Percentiles rank a stretch among this genome's conserved stretches.
Evolutionary conservation across 2,329 filamentous ascomycete species (phyloP).

Genomic region (Aspergillus fumigatiaffinis): DNA sequence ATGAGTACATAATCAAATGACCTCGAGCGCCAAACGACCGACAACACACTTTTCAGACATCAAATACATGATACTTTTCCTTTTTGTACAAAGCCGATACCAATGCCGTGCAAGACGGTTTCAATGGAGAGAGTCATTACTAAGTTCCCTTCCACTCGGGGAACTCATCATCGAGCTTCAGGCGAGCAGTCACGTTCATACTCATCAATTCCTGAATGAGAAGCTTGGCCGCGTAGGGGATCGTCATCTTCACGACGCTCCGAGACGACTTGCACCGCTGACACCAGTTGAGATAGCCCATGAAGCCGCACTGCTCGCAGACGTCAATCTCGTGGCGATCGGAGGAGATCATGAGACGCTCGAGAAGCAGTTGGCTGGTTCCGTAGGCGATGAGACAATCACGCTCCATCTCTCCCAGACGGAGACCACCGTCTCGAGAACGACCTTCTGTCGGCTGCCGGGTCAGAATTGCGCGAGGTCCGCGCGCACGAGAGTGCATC

Average conservation of each 20-base stretch:
- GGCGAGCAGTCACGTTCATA: slow-evolving; percentile 95
- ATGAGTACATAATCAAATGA: neutral
- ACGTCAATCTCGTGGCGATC: slow-evolving; percentile 90
- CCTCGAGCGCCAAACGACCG: slow-evolving; percentile 3
- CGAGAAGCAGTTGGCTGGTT: slow-evolving; percentile 83
- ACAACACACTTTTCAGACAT: neutral
- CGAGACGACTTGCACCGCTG: slow-evolving; percentile 84
- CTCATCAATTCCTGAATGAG: slow-evolving; percentile 93
- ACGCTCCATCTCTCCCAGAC: slow-evolving; percentile 97
- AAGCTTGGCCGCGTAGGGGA: slow-evolving; percentile 96
- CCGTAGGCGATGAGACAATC: slow-evolving; percentile 98
- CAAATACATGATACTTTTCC: neutral
- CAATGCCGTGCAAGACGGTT: neutral
- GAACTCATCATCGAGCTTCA: slow-evolving; percentile 93
- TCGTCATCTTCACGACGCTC: slow-evolving; percentile 85
- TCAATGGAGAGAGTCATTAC: neutral
- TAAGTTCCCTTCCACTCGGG: slow-evolving; percentile 49
- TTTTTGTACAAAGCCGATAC: neutral
- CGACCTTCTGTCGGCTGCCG: slow-evolving; percentile 95
- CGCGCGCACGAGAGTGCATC: slow-evolving; percentile 93
- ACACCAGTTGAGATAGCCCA: slow-evolving; percentile 94
- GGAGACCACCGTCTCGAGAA: slow-evolving; percentile 84
- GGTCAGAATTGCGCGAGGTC: slow-evolving; percentile 86
- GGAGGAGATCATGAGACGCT: slow-evolving; percentile 90
- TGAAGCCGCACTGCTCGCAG: slow-evolving; percentile 88